A percentile compares a stretch with the other conserved stretches of the same genome.
Evolutionary conservation across 2,329 filamentous ascomycete species (phyloP).

Genomic region (Didymosphaeria variabile): DNA sequence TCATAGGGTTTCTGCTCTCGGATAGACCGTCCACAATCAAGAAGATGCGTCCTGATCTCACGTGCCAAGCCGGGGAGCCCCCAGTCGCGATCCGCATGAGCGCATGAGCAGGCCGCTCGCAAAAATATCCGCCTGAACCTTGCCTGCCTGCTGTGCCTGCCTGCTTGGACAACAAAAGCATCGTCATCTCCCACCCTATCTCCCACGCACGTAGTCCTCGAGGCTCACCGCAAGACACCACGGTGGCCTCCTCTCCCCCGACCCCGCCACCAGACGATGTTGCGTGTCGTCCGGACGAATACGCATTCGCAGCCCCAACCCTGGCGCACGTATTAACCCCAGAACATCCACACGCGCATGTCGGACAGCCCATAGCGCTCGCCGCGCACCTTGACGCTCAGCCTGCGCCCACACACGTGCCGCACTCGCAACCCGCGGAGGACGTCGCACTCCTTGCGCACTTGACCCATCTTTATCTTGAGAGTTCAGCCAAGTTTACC

Average conservation of each 20-base stretch:
- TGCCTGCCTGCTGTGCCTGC: conserved; percentile 5
- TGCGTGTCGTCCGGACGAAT: conserved; percentile 45
- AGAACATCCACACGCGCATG: conserved; percentile 24
- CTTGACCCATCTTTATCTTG: conserved; percentile 38
- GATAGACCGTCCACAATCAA: conserved; percentile 17
- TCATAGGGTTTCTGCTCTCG: neutral
- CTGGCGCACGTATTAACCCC: conserved; percentile 18
- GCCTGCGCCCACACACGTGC: conserved; percentile 31
- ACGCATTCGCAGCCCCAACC: conserved; percentile 28
- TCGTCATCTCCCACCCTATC: conserved; percentile 24
- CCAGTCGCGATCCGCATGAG: conserved; percentile 30
- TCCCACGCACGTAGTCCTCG: conserved; percentile 18
- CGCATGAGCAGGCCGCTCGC: conserved; percentile 20
- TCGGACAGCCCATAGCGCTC: conserved; percentile 30
- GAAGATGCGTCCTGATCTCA: conserved; percentile 29
- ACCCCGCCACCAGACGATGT: conserved; percentile 37
- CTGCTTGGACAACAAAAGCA: conserved; percentile 17
- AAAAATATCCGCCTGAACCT: conserved; percentile 30
- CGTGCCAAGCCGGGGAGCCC: conserved; percentile 32
- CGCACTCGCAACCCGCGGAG: conserved; percentile 21
- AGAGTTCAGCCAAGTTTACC: conserved; percentile 54
- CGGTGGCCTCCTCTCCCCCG: conserved; percentile 43
- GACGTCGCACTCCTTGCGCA: conserved; percentile 32
- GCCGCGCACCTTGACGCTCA: conserved; percentile 19
- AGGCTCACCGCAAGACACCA: conserved; percentile 34